Evolutionary conservation across 2,329 filamentous ascomycete species (phyloP).

Genomic region (Emericellopsis cladophorae): DNA sequence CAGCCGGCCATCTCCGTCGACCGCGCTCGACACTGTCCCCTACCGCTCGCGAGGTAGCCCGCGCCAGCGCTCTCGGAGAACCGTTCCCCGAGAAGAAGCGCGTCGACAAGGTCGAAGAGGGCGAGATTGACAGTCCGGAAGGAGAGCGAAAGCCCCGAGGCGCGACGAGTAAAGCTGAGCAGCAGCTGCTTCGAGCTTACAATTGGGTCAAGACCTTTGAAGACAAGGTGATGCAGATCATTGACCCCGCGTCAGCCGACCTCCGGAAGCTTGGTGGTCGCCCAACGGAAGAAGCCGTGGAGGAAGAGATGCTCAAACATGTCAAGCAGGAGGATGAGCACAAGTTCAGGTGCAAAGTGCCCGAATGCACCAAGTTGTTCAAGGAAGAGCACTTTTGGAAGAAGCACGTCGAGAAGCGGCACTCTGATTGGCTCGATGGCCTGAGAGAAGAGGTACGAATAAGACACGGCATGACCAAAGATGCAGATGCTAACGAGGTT

Average conservation of each 20-base stretch:
- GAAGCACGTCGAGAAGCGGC: slow-evolving; percentile 95
- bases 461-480: too few species aligned
- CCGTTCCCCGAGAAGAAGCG: slow-evolving; percentile 77
- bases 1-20: slow-evolving; percentile 89
- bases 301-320: slow-evolving; percentile 74
- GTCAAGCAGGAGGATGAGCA: slow-evolving; percentile 97
- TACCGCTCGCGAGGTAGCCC: slow-evolving; percentile 71
- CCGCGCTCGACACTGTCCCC: slow-evolving; percentile 76
- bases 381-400: slow-evolving; percentile 96
- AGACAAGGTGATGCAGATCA: slow-evolving; percentile 84
- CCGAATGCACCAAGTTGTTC: slow-evolving; percentile 92
- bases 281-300: slow-evolving; percentile 69
- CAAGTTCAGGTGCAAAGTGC: slow-evolving; percentile 93
- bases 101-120: slow-evolving; percentile 44
- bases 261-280: slow-evolving; percentile 85
- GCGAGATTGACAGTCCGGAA: slow-evolving; percentile 41
- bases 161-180: slow-evolving; percentile 66
- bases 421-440: slow-evolving; percentile 72
- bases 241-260: slow-evolving; percentile 81
- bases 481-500: not conserved
- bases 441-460: slow-evolving; percentile 68
- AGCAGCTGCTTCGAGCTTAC: slow-evolving; percentile 86
- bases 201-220: slow-evolving; percentile 99
- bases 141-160: slow-evolving; percentile 49
- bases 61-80: slow-evolving; percentile 71